Base-by-base conservation (phyloP, 495 filamentous ascomycete genomes). In the Endocarpon pusillum region DNA sequence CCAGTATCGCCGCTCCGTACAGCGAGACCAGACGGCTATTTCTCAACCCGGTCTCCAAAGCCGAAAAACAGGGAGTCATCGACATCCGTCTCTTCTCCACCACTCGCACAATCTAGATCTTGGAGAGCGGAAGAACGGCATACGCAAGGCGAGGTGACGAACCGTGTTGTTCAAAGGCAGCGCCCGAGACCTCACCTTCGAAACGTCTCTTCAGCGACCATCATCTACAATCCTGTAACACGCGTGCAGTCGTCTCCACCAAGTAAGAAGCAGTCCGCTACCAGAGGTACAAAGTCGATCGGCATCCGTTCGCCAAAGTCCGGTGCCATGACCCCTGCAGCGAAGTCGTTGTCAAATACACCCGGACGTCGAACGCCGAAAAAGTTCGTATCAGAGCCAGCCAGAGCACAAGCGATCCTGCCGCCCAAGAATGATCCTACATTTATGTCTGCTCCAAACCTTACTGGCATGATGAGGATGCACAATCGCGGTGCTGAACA, bases 141-240 rank as follows among this genome's bases (percentile, higher is more conserved):
- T n/a, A n/a, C n/a, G n/a, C n/a, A n/a, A n/a, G n/a, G n/a, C n/a
- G n/a, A n/a, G n/a, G n/a, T n/a, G n/a, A n/a, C n/a, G n/a, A n/a
- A n/a, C n/a, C n/a, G n/a, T n/a, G n/a, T n/a, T n/a, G n/a, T n/a
- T n/a, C n/a, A n/a, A n/a, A n/a, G n/a, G n/a, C n/a, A n/a, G n/a
- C n/a, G n/a, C n/a, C n/a, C n/a, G n/a, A n/a, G n/a, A n/a, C n/a
- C n/a, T n/a, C n/a, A n/a, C n/a, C n/a, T n/a, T n/a, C 72, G 84
- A 15, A 81, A 78, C 33, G 43, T 71, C 10, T 89, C 83, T 3
- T 81, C 73, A 17, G 80, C 70, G 40, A 91, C 84, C 2, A 79
- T 87, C 33, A 50, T 91, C 0, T 83, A 79, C 48, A 73, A 67
- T 21, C 78, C 76, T 3, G 12, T 31, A 7, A 31, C 12, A 7